Evolutionary conservation across 2,329 filamentous ascomycete genomes (phyloP).

Genomic region (Botryotinia globosa): DNA sequence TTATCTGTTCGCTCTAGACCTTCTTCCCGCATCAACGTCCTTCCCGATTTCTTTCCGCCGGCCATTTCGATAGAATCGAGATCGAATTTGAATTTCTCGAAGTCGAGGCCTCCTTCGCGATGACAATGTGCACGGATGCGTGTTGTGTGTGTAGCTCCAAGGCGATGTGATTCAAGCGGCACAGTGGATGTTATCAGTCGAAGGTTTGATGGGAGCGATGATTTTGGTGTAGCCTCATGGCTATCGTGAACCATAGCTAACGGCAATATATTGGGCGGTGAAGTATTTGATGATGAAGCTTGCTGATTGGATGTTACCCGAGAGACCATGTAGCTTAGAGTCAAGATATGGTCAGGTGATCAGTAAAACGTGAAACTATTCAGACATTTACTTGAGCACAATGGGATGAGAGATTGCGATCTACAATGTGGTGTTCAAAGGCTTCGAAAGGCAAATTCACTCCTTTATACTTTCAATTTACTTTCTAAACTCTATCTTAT

Average conservation of each 20-base stretch:
- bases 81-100: neutral
- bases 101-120: neutral
- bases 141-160: neutral
- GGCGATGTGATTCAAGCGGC: neutral
- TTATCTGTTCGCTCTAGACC: constrained; percentile 96
- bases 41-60: constrained; percentile 39
- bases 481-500: neutral
- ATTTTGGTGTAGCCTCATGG: neutral
- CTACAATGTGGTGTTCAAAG: neutral
- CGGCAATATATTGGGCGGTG: neutral
- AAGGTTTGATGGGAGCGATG: neutral
- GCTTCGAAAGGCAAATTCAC: neutral
- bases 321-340: neutral
- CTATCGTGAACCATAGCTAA: neutral
- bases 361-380: neutral
- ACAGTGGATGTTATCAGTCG: neutral
- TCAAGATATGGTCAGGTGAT: neutral
- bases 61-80: constrained; percentile 31
- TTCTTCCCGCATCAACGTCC: constrained; percentile 40
- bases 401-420: neutral
- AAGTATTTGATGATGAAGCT: neutral
- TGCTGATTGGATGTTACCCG: constrained; percentile 7
- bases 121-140: neutral
- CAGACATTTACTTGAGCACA: neutral
- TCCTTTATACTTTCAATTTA: neutral